Percentiles rank a stretch among this genome's conserved stretches.
These are phyloP conservation scores for Simplicillium aogashimaense DNA, from an alignment of 2,329 filamentous ascomycete species.

Conservation along the genomic window DNA sequence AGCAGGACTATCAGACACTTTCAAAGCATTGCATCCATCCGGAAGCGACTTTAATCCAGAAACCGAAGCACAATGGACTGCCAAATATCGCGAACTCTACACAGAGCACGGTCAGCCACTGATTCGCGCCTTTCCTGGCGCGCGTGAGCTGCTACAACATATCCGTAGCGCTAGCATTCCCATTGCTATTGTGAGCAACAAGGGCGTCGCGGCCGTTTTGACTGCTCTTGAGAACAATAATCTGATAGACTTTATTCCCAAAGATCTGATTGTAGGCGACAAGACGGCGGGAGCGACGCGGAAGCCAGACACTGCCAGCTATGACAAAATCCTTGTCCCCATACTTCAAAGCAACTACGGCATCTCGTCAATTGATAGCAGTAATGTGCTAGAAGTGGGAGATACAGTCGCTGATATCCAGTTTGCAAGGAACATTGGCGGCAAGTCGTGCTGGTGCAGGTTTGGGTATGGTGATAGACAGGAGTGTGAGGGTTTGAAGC, in stretches of 20 bases:
- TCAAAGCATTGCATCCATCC: slow-evolving; percentile 5
- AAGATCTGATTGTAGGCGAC: slow-evolving; percentile 8
- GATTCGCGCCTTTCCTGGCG: slow-evolving; percentile 6
- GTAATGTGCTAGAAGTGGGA: slow-evolving; percentile 8
- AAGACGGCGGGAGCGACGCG: slow-evolving; percentile 7
- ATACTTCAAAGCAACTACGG: background rate
- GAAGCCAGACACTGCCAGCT: slow-evolving; percentile 8
- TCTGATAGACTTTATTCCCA: slow-evolving; percentile 1
- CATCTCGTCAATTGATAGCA: background rate
- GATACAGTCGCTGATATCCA: slow-evolving; percentile 8
- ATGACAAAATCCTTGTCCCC: slow-evolving; percentile 6
- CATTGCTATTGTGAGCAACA: slow-evolving; percentile 9
- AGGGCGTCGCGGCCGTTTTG: slow-evolving; percentile 6
- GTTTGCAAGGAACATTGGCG: slow-evolving; percentile 9
- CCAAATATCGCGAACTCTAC: slow-evolving; percentile 7
- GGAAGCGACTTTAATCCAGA: background rate
- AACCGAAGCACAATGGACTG: slow-evolving; percentile 2
- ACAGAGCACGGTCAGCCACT: slow-evolving; percentile 5
- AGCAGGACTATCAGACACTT: slow-evolving; percentile 7
- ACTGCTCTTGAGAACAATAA: slow-evolving; percentile 5
- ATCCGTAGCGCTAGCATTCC: slow-evolving; percentile 2
- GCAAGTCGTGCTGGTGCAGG: slow-evolving; percentile 7
- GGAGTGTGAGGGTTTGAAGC: slow-evolving; percentile 2
- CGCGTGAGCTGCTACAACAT: slow-evolving; percentile 4
- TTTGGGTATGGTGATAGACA: slow-evolving; percentile 1